Evolutionary conservation across 192 early-diverging fungal species (phyloP), one percentile per base, ranked within the genome.

Genomic region (Podila verticillata): DNA sequence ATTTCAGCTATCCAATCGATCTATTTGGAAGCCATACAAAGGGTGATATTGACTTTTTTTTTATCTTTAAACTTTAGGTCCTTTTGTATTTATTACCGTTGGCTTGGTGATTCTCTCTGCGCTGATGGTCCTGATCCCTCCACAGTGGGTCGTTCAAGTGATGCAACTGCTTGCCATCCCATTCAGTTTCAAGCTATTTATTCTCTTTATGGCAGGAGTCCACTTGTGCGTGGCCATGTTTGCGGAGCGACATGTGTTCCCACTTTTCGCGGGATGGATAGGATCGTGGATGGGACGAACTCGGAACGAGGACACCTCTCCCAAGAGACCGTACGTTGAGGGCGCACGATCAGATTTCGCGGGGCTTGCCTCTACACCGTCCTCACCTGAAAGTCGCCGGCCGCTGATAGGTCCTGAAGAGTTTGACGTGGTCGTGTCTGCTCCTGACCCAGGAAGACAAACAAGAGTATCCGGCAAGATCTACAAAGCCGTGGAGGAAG

Each of bases 101-200:
- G 62, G 91, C 20, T 84, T 94, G 13, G 57, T 92, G 3, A 29
- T 72, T 10, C 47, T 91, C 28, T 85, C 86, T 4, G 78, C 81
- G 1, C 83, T 66, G 61, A 72, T 87, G 44, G 87, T 89, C 10
- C 61, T 93, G 28, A 54, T 68, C 28, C 94, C 95, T 3, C 72
- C 82, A 28, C 63, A 66, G 28, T 87, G 86, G 73, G 48, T 90
- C 36, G 47, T 71, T 9, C 81, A 75, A 7, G 58, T 90, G 34
- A 83, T 98, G 61, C 93, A 97, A 70, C 82, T 98, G 58, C 85
- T 93, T 13, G 47, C 44, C 7, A 69, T 92, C 19, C 88, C 88
- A 31, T 63, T 75, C 31, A 26, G 69, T 44, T 92, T 95, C 67
- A 85, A 92, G 24, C 51, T 87, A 13, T 74, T 82, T 26, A 73